Base-by-base conservation (phyloP, 805 yeast genomes). In the Yarrowia sp. region DNA sequence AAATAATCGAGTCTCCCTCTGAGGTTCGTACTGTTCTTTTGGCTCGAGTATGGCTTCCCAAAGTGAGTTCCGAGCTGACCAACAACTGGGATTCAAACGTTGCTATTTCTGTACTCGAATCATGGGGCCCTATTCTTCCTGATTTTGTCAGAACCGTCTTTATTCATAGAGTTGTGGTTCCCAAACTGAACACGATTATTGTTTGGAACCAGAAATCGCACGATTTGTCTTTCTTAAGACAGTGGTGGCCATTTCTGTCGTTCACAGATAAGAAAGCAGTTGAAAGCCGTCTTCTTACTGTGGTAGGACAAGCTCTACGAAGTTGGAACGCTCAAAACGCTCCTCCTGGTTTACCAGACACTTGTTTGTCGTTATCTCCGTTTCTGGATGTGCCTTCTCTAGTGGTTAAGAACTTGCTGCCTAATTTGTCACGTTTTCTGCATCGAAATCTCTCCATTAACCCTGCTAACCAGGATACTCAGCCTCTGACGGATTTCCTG, bases 21-120 rank as follows among this genome's bases (percentile, higher is more conserved):
- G 47, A 39, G 10, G 47, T 41, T 5, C 61, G 38, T 0, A 14
- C 13, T 1, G 61, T 55, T n/a, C 61, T 81, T 66, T 67, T 82
- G 13, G 68, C 74, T 15, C 66, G 69, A 4, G 58, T 71, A 4
- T 80, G 83, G 81, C 68, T 73, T 3, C 77, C 79, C 0, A 74
- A 73, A 18, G 69, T 79, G 5, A 64, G 70, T 1, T 39, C 68
- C 0, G 71, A 71, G 11, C 71, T 81, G 11, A 53, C 60, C 10
- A 57, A 69, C 8, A 68, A 72, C 7, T 82, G 85, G 85, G 67
- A 76, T 8, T 81, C 84, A 1, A 75, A 77, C 51, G 63, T 78
- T 11, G 79, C 78, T 1, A 71, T 82, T 7, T 70, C 76, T 0
- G 65, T 80, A 2, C 60, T 83, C 0, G 73, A 81, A 17, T 78